These are phyloP conservation scores for Dactylellina cionopaga DNA, from an alignment of 2,329 filamentous ascomycete species.

Conservation along the genomic window DNA sequence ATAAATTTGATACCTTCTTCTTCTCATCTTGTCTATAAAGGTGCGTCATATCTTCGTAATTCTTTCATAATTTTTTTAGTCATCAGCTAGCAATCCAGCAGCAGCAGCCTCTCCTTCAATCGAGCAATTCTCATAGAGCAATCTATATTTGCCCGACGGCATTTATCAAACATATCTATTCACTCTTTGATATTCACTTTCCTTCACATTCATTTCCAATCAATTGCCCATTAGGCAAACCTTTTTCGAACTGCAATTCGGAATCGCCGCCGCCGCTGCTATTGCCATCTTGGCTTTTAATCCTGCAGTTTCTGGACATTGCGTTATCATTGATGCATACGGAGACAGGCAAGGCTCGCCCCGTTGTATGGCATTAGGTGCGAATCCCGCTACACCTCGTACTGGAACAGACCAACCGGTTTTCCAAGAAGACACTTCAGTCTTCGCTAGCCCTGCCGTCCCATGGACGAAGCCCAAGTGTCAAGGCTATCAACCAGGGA, in stretches of 20 bases:
- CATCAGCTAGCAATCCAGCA: not conserved
- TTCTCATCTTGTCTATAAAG: too few species aligned
- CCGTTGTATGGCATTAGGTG: conserved; percentile 1
- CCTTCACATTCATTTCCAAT: not conserved
- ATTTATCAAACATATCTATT: not conserved
- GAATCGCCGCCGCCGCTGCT: not conserved
- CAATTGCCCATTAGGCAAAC: not conserved
- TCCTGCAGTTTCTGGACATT: not conserved
- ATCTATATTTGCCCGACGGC: not conserved
- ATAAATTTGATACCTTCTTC: too few species aligned
- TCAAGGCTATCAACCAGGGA: not conserved
- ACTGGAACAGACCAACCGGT: not conserved
- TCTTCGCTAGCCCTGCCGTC: not conserved
- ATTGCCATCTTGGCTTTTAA: not conserved
- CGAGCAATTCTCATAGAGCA: too few species aligned
- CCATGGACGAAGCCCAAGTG: not conserved
- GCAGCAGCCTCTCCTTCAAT: not conserved
- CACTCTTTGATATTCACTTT: not conserved
- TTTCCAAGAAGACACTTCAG: conserved; percentile 2
- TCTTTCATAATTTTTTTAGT: too few species aligned
- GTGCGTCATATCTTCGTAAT: too few species aligned
- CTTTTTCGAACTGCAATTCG: not conserved
- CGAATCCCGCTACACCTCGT: not conserved
- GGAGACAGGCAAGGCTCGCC: not conserved
- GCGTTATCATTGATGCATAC: not conserved